These are phyloP conservation scores for Deakozyma indianensis DNA, from an alignment of 805 yeast species.

Conservation along the genomic window DNA sequence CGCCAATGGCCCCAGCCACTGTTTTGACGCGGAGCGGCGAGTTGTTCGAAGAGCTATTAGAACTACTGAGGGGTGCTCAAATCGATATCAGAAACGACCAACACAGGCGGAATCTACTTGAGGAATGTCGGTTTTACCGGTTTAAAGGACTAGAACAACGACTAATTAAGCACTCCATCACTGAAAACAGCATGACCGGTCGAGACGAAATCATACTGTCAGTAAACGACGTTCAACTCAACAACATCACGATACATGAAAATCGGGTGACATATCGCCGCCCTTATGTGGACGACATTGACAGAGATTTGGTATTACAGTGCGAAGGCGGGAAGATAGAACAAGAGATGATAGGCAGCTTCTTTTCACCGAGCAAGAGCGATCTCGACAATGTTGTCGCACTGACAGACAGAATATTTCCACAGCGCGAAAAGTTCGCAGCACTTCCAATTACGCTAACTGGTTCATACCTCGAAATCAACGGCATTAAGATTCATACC, in stretches of 20 bases:
- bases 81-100: conserved; percentile 33
- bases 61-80: conserved; percentile 39
- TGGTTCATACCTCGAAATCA: background rate
- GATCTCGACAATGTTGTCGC: background rate
- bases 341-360: background rate
- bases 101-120: conserved; percentile 42
- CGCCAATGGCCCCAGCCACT: conserved; percentile 51
- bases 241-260: background rate
- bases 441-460: background rate
- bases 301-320: conserved; percentile 31
- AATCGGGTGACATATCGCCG: conserved; percentile 26
- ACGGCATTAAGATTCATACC: background rate
- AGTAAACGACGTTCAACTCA: conserved; percentile 27
- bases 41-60: conserved; percentile 41
- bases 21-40: conserved; percentile 37
- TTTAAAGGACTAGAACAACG: conserved; percentile 63
- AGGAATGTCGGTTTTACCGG: conserved; percentile 67
- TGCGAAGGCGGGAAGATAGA: conserved; percentile 4
- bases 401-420: background rate
- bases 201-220: conserved; percentile 44
- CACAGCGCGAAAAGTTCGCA: background rate
- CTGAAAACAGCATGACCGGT: conserved; percentile 35
- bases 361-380: background rate
- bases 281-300: conserved; percentile 29
- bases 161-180: conserved; percentile 37